A percentile compares a stretch with the other conserved stretches of the same genome.
These are phyloP conservation scores for Hanseniaspora singularis DNA, from an alignment of 805 yeast genomes.

Conservation along the genomic window DNA sequence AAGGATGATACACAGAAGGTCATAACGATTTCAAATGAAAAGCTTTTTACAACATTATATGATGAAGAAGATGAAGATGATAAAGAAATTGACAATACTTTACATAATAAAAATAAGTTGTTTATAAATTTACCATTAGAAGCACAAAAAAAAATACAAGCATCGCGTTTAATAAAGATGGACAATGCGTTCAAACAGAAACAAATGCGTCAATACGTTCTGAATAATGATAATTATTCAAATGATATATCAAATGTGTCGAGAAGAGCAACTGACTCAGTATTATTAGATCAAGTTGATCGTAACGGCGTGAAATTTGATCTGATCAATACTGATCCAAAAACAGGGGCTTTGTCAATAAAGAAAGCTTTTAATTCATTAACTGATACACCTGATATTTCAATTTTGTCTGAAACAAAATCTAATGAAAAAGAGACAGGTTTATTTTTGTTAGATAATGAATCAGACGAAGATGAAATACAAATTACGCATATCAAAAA, in stretches of 20 bases:
- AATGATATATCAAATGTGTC: conserved; percentile 8
- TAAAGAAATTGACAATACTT: background rate
- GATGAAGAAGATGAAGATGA: background rate
- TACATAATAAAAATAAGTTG: background rate
- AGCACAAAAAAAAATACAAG: background rate
- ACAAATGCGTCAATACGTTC: background rate
- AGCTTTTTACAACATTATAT: background rate
- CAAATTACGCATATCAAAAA: background rate
- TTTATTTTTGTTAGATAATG: too few relatives aligned
- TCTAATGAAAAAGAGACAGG: too few relatives aligned
- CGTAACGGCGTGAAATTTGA: background rate
- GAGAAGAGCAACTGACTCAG: conserved; percentile 13
- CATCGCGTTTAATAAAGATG: conserved; percentile 1
- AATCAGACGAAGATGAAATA: background rate
- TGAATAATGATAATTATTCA: background rate
- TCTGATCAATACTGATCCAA: background rate
- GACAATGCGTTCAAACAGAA: background rate
- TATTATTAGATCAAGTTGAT: conserved; percentile 3
- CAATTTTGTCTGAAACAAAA: too few relatives aligned
- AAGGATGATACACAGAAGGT: background rate
- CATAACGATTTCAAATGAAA: too few relatives aligned
- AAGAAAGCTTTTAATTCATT: background rate
- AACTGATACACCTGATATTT: background rate
- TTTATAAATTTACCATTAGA: background rate
- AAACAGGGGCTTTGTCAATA: background rate